These are phyloP conservation scores for Neurospora sp. DNA, from an alignment of 495 filamentous ascomycete genomes.

Conservation along the genomic window DNA sequence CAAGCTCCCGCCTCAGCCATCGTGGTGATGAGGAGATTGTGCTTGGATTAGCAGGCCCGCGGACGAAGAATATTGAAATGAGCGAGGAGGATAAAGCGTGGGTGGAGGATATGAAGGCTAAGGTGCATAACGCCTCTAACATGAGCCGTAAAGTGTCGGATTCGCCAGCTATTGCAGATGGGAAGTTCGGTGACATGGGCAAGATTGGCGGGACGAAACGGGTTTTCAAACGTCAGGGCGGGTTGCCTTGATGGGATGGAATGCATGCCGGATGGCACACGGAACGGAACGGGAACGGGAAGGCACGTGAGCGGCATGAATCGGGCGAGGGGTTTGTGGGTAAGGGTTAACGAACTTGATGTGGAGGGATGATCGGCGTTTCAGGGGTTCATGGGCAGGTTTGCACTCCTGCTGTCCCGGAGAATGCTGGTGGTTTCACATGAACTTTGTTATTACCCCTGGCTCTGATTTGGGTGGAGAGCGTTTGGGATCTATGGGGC, in stretches of 20 bases:
- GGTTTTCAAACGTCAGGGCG: slow-evolving; percentile 30
- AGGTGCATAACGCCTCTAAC: slow-evolving; percentile 44
- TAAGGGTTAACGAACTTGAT: background rate
- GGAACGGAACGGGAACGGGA: background rate
- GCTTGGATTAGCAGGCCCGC: slow-evolving; percentile 54
- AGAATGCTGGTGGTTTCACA: background rate
- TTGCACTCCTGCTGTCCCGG: background rate
- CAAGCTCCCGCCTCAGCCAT: slow-evolving; percentile 31
- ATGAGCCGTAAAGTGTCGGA: slow-evolving; percentile 24
- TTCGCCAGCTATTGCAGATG: slow-evolving; percentile 14
- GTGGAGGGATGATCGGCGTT: background rate
- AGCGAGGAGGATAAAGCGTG: slow-evolving; percentile 54
- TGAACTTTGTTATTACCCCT: background rate
- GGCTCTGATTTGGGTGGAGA: background rate
- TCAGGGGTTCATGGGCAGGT: background rate
- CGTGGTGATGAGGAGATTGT: slow-evolving; percentile 47
- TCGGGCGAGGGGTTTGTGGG: background rate
- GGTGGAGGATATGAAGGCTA: slow-evolving; percentile 65
- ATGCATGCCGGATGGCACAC: background rate
- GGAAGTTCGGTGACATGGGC: slow-evolving; percentile 47
- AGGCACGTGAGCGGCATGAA: background rate
- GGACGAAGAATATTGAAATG: slow-evolving; percentile 46
- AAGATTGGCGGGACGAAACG: slow-evolving; percentile 47
- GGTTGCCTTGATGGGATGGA: background rate
- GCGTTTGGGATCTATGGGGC: background rate